These are phyloP conservation scores for Candida insectorum DNA, from an alignment of 805 yeast genomes.

Conservation along the genomic window DNA sequence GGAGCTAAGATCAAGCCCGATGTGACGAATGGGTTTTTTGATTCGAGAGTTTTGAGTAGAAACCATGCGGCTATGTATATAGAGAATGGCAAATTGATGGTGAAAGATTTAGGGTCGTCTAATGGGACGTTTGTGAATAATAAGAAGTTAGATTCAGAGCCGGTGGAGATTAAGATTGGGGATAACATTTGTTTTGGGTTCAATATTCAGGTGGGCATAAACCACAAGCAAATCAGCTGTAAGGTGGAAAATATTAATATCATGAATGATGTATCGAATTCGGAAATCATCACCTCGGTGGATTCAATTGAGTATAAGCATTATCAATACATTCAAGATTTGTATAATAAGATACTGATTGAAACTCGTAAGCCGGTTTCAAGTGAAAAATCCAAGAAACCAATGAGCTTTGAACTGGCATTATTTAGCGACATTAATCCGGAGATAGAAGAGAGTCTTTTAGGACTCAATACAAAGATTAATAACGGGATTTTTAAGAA, in stretches of 20 bases:
- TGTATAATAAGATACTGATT: conserved; percentile 15
- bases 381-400: not conserved
- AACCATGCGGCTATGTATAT: conserved; percentile 91
- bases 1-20: conserved; percentile 57
- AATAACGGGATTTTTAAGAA: conserved; percentile 57
- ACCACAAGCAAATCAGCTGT: conserved; percentile 86
- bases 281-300: conserved; percentile 8
- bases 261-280: conserved; percentile 27
- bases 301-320: conserved; percentile 31
- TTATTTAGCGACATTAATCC: conserved; percentile 59
- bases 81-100: conserved; percentile 67
- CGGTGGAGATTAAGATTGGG: conserved; percentile 65
- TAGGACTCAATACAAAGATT: conserved; percentile 46
- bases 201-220: conserved; percentile 65
- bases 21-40: conserved; percentile 87
- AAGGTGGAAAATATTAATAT: conserved; percentile 70
- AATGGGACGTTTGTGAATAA: conserved; percentile 94
- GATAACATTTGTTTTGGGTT: conserved; percentile 94
- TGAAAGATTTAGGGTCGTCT: conserved; percentile 84
- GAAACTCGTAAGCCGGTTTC: not conserved
- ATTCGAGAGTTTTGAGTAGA: conserved; percentile 86
- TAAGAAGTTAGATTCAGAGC: conserved; percentile 58
- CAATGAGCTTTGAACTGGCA: conserved; percentile 28
- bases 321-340: conserved; percentile 32
- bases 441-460: conserved; percentile 45